Evolutionary conservation across 2,329 filamentous ascomycete species (phyloP).

Genomic region (Coniochaeta hoffmannii): DNA sequence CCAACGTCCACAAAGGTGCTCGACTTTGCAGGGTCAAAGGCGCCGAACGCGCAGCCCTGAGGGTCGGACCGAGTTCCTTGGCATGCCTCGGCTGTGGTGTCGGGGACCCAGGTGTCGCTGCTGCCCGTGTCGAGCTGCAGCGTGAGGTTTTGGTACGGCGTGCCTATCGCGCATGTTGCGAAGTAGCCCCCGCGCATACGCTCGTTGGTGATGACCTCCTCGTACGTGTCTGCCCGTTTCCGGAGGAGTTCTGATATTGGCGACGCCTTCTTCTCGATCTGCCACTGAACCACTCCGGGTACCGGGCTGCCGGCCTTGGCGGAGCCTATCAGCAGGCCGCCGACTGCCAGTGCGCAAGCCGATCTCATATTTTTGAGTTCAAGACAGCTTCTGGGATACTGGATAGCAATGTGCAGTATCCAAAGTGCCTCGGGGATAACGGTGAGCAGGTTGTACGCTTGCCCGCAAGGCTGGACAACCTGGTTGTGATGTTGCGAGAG

Average conservation of each 20-base stretch:
- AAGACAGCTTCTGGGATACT: background rate
- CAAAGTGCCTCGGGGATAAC: background rate
- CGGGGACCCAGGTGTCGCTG: constrained; percentile 56
- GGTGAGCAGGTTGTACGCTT: background rate
- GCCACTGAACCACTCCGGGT: constrained; percentile 37
- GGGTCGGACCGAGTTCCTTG: background rate
- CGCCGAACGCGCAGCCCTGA: constrained; percentile 16
- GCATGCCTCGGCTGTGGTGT: constrained; percentile 6
- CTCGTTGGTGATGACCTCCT: constrained; percentile 37
- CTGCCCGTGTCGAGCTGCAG: constrained; percentile 59
- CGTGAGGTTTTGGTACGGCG: constrained; percentile 46
- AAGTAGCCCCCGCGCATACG: constrained; percentile 44
- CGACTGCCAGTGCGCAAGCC: background rate
- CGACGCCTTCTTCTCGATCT: constrained; percentile 31
- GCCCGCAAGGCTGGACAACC: constrained; percentile 1
- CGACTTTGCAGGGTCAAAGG: constrained; percentile 34
- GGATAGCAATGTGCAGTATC: background rate
- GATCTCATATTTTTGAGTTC: background rate
- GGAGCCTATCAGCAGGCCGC: background rate
- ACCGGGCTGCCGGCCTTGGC: constrained; percentile 4
- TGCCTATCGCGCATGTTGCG: constrained; percentile 48
- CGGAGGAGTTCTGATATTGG: constrained; percentile 18
- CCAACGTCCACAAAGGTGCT: constrained; percentile 36
- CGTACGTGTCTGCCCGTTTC: constrained; percentile 31
- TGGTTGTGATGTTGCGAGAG: background rate